phyloP scores from a whole-genome alignment of 148 eudicot species.

The Dianthus caryophyllus region DNA sequence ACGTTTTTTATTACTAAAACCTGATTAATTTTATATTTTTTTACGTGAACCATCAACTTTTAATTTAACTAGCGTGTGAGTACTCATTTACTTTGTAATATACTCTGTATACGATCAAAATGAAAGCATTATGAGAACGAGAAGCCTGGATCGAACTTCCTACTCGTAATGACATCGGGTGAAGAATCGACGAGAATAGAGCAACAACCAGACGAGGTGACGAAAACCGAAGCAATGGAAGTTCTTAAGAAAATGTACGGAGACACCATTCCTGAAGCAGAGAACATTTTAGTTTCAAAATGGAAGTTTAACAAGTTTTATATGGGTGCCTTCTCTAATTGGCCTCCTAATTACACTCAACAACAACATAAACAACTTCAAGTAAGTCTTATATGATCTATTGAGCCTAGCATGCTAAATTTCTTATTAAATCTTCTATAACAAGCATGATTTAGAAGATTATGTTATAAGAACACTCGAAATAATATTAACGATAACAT shows the following conservation, averaged over 20 bases:
- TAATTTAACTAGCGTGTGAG: no score
- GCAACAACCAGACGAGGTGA: constrained; percentile 17
- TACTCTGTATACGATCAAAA: no score
- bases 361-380: constrained; percentile 9
- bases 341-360: constrained; percentile 20
- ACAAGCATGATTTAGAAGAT: no score
- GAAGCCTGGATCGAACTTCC: constrained; percentile 21
- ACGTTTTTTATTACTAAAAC: no score
- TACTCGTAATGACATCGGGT: constrained; percentile 11
- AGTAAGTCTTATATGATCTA: neutral
- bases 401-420: no score
- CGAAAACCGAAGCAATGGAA: constrained; percentile 21
- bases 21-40: no score
- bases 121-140: constrained; percentile 26
- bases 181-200: constrained; percentile 25
- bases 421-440: no score
- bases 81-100: no score
- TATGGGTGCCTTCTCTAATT: constrained; percentile 21
- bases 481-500: no score
- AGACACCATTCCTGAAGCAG: constrained; percentile 16
- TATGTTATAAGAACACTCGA: no score
- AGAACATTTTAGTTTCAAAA: constrained; percentile 14
- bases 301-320: constrained; percentile 23
- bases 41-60: no score
- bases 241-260: constrained; percentile 30